Conservation (phyloP, 352 stramenopile genomes). For the Phytophthora nicotianae region DNA sequence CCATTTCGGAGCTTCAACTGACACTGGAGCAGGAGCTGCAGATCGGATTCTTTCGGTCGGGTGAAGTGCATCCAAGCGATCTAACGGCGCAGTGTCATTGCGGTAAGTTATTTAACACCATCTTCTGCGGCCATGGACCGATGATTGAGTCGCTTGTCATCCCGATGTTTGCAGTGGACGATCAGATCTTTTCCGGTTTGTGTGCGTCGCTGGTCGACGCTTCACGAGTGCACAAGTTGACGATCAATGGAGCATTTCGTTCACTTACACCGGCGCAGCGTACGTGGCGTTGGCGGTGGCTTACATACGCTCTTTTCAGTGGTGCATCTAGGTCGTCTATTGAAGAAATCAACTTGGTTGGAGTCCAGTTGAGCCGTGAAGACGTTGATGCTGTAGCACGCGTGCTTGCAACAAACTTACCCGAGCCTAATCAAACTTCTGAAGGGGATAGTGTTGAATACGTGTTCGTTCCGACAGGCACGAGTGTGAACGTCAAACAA, state of each 20-base stretch:
- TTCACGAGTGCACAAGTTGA: slow-evolving; percentile 19
- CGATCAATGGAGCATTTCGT: slow-evolving; percentile 28
- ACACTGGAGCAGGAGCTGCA: slow-evolving; percentile 32
- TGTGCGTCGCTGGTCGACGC: slow-evolving; percentile 30
- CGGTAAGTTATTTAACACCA: slow-evolving; percentile 33
- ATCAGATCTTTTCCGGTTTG: slow-evolving; percentile 25
- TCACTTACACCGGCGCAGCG: slow-evolving; percentile 20
- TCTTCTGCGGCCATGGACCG: slow-evolving; percentile 23
- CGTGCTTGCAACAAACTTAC: slow-evolving; percentile 26
- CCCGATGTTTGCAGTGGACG: slow-evolving; percentile 34
- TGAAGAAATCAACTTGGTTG: slow-evolving; percentile 30
- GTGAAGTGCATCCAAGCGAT: slow-evolving; percentile 10
- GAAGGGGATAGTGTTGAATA: slow-evolving; percentile 11
- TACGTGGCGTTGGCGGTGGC: slow-evolving; percentile 37
- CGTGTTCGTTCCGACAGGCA: slow-evolving; percentile 19
- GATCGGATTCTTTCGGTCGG: slow-evolving; percentile 3
- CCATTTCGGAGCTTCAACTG: slow-evolving; percentile 35
- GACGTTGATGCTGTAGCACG: slow-evolving; percentile 27
- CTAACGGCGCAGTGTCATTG: slow-evolving; percentile 19
- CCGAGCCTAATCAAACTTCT: slow-evolving; percentile 17
- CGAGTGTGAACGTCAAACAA: slow-evolving; percentile 18
- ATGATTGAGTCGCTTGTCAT: slow-evolving; percentile 36
- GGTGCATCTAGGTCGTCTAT: slow-evolving; percentile 31
- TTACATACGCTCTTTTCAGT: slow-evolving; percentile 34
- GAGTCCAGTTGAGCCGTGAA: slow-evolving; percentile 21